A percentile compares a stretch with the other conserved stretches of the same genome.
These are phyloP conservation scores for Fusarium napiforme DNA, from an alignment of 2,329 filamentous ascomycete genomes.

Conservation along the genomic window DNA sequence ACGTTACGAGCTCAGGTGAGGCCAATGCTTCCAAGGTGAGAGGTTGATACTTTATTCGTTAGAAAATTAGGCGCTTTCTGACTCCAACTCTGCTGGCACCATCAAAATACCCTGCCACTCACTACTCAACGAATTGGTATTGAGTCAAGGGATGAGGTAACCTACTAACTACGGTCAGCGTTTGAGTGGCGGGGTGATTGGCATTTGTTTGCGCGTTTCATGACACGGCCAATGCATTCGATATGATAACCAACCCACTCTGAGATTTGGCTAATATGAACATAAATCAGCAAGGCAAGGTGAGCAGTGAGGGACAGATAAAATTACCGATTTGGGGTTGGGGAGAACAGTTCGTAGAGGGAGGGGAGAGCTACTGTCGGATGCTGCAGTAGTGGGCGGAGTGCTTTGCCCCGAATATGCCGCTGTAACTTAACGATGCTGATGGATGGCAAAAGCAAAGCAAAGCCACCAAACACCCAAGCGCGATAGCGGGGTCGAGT, in stretches of 20 bases:
- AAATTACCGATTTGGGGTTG: constrained; percentile 21
- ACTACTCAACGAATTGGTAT: constrained; percentile 28
- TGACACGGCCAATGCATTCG: neutral
- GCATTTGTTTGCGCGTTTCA: constrained; percentile 2
- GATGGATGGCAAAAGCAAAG: constrained; percentile 19
- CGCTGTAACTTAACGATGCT: constrained; percentile 20
- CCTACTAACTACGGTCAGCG: constrained; percentile 16
- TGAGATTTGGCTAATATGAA: constrained; percentile 24
- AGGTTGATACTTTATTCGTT: constrained; percentile 21
- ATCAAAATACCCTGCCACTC: constrained; percentile 24
- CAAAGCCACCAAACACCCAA: constrained; percentile 23
- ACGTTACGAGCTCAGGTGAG: constrained; percentile 32
- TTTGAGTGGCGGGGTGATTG: constrained; percentile 10
- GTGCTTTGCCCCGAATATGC: constrained; percentile 42
- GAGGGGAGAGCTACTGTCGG: constrained; percentile 39
- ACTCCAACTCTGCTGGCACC: constrained; percentile 32
- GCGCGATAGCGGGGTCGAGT: constrained; percentile 35
- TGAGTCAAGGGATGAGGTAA: constrained; percentile 7
- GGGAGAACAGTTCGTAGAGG: constrained; percentile 28
- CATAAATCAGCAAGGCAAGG: neutral
- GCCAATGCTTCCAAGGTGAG: constrained; percentile 18
- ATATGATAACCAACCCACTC: constrained; percentile 8
- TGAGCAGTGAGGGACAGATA: constrained; percentile 1
- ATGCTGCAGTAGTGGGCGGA: constrained; percentile 42
- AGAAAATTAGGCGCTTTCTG: constrained; percentile 18